phyloP scores from a whole-genome alignment of 257 asterid species.

The Thymus mandschuricus region DNA sequence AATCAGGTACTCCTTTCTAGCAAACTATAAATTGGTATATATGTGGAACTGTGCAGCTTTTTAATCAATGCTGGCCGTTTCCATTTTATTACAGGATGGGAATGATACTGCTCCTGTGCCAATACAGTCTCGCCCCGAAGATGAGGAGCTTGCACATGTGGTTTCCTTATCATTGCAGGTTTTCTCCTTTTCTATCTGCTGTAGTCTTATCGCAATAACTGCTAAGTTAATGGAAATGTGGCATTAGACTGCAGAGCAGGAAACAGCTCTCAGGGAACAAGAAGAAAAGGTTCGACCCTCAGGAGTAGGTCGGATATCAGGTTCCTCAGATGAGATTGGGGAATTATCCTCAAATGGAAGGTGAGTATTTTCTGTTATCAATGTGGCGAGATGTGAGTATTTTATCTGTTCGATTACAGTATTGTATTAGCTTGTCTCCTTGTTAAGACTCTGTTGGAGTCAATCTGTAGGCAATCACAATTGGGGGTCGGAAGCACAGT shows the following conservation, averaged over 20 bases:
- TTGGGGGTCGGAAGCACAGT: conserved; percentile 71
- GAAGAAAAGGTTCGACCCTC: conserved; percentile 52
- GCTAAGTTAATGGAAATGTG: conserved; percentile 36
- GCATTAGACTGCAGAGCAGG: conserved; percentile 82
- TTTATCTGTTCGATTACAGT: background rate
- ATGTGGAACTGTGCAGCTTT: conserved; percentile 17
- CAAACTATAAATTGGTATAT: conserved; percentile 24
- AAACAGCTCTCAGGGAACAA: conserved; percentile 53
- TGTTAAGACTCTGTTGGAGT: conserved; percentile 4
- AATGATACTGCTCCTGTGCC: conserved; percentile 44
- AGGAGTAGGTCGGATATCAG: conserved; percentile 42
- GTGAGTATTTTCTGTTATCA: conserved; percentile 41
- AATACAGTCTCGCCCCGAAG: conserved; percentile 54
- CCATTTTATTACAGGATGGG: conserved; percentile 51
- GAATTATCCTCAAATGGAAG: conserved; percentile 60
- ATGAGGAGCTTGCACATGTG: conserved; percentile 65
- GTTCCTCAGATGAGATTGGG: conserved; percentile 46
- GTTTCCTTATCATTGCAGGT: conserved; percentile 84
- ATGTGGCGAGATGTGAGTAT: background rate
- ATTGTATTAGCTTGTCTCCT: conserved; percentile 10
- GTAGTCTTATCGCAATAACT: conserved; percentile 16
- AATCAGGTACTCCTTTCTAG: conserved; percentile 30
- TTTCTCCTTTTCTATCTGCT: conserved; percentile 15
- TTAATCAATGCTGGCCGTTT: background rate
- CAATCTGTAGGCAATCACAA: conserved; percentile 53